Evolutionary conservation across 352 stramenopile genomes (phyloP).

Genomic region (Achlya hypogyna): DNA sequence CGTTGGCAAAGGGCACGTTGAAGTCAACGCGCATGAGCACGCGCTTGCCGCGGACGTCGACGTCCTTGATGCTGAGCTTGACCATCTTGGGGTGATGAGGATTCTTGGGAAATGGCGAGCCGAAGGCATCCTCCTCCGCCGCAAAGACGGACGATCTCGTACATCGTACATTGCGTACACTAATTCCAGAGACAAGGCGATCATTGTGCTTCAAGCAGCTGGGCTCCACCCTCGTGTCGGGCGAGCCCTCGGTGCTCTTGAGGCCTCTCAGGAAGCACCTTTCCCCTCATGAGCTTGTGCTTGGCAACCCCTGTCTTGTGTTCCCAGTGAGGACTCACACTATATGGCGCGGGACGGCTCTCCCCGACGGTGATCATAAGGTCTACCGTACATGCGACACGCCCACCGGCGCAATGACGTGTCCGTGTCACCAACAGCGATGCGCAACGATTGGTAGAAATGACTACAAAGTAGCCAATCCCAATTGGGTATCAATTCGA

Average conservation of each 20-base stretch:
- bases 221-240: no score
- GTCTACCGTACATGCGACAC: background rate
- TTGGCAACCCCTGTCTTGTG: no score
- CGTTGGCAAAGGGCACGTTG: slow-evolving; percentile 97
- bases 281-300: no score
- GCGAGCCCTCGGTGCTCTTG: no score
- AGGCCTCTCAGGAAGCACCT: no score
- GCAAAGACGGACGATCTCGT: background rate
- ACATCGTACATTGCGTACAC: background rate
- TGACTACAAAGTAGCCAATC: no score
- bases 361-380: no score
- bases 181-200: no score
- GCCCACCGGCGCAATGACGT: background rate
- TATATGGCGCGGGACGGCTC: no score
- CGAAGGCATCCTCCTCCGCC: background rate
- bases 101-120: background rate
- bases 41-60: slow-evolving; percentile 94
- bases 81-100: slow-evolving; percentile 29
- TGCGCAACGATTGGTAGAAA: background rate
- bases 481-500: no score
- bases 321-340: no score
- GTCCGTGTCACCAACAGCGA: slow-evolving; percentile 1
- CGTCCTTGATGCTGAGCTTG: slow-evolving; percentile 88
- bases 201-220: no score
- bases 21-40: slow-evolving; percentile 99